Base-by-base conservation (phyloP, 2,329 filamentous ascomycete species). In the Colletotrichum siamense region DNA sequence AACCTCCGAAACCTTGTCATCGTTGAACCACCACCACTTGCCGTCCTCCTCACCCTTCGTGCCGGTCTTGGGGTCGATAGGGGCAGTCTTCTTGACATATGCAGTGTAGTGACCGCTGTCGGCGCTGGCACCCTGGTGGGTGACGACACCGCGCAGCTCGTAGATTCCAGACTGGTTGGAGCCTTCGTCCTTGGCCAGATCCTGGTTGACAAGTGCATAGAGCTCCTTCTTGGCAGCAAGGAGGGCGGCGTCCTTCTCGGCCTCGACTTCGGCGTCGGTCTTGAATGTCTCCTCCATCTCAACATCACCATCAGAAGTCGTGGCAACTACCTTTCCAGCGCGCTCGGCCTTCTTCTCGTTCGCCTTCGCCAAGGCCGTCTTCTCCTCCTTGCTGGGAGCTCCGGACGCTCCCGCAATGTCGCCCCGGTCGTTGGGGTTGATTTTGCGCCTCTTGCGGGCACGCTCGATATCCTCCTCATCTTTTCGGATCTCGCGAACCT, bases 11-110 rank as follows among this genome's bases (percentile, higher is more conserved):
- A 99, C 97, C 88, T 96, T 98, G 83, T 99, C 96, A 82, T 99
- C 97, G 85, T 99, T 99, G 90, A 99, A 99, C 96, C 97, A 99
- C 96, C 97, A 99, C 97, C 97, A 99, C 81, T 96, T 98, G 80
- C 95, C 96, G 82, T 98, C 95, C 82, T 98, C 95, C 82, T 94
- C 92, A 70, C 91, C 92, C 81, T 92, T 89, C 88, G 95, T 95
- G 79, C 95, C 95, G 24, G 94, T 95, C 81, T 93, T 92, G 18
- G 93, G 89, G 80, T 98, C 94, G 74, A 95, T 87, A 12, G 89
- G 87, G 0, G 91, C 93, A 77, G 94, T 90, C 90, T 99, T 98
- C 91, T 99, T 99, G 80, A 99, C 95, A 83, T 98, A 99, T 0
- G 96, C 94, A 6, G 98, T 99, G 89, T 99, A 99, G 86, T 99